Conservation (phyloP, 2,329 filamentous ascomycete species). For the Colletotrichum noveboracense region DNA sequence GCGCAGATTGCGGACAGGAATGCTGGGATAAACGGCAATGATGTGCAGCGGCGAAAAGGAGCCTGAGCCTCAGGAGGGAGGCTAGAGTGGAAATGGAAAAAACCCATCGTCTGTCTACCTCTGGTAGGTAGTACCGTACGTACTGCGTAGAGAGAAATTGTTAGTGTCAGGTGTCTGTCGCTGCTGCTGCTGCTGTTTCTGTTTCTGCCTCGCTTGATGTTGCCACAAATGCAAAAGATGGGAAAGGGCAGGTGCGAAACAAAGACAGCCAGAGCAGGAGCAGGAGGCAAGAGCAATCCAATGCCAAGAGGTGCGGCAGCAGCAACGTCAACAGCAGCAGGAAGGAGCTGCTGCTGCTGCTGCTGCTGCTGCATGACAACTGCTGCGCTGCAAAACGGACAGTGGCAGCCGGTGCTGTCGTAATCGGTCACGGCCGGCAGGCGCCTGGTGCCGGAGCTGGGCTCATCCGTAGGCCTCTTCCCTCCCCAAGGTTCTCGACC, state of each 20-base stretch:
- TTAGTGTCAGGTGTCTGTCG: background rate
- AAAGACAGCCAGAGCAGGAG: background rate
- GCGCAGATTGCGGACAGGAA: background rate
- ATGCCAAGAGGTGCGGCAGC: background rate
- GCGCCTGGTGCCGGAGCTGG: slow-evolving; percentile 15
- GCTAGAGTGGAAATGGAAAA: background rate
- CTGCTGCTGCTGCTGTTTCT: background rate
- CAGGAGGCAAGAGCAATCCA: background rate
- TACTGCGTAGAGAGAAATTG: too few relatives aligned
- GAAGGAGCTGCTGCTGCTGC: too few relatives aligned
- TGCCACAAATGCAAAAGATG: background rate
- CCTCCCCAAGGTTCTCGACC: slow-evolving; percentile 15
- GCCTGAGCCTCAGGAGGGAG: background rate
- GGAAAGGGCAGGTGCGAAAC: background rate
- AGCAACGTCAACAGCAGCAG: background rate
- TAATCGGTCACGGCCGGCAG: slow-evolving; percentile 8
- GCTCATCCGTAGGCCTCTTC: slow-evolving; percentile 9
- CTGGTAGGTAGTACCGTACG: too few relatives aligned
- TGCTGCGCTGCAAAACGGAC: background rate
- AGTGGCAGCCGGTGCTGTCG: background rate
- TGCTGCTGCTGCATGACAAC: background rate
- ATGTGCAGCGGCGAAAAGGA: slow-evolving; percentile 4
- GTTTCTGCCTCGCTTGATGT: background rate
- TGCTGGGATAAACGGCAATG: background rate
- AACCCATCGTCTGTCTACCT: background rate